Evolutionary conservation across 2,329 filamentous ascomycete genomes (phyloP).

Genomic region (Pseudogymnoascus destructans): DNA sequence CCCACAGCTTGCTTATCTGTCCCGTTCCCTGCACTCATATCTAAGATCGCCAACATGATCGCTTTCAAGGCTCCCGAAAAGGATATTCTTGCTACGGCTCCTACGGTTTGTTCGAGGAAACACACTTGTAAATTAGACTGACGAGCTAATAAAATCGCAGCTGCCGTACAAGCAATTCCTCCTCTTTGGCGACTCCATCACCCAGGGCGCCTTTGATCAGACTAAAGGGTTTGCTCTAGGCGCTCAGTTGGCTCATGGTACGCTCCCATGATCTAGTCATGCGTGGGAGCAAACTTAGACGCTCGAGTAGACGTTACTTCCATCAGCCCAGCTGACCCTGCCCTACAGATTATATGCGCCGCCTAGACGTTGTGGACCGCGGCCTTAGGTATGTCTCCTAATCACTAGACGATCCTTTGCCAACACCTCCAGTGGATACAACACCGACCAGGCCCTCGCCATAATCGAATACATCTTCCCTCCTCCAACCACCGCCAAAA

Average conservation of each 20-base stretch:
- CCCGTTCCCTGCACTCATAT: background rate
- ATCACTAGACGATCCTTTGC: background rate
- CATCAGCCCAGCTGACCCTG: background rate
- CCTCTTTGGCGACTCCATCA: conserved; percentile 82
- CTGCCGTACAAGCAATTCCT: conserved; percentile 43
- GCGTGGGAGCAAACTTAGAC: background rate
- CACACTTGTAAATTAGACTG: no score
- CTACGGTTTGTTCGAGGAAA: background rate
- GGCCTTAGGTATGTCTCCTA: conserved; percentile 48
- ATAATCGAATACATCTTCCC: conserved; percentile 61
- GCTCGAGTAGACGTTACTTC: background rate
- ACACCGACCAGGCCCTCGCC: conserved; percentile 58
- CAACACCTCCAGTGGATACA: conserved; percentile 50
- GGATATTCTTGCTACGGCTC: background rate
- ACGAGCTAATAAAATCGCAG: background rate
- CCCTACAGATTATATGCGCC: conserved; percentile 55
- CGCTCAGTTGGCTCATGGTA: conserved; percentile 49
- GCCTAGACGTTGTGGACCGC: conserved; percentile 76
- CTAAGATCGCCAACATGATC: background rate
- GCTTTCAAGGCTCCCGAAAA: background rate
- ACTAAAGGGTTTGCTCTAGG: conserved; percentile 61
- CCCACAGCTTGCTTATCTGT: no score
- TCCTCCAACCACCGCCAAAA: conserved; percentile 43
- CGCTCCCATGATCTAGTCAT: conserved; percentile 29
- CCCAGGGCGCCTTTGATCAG: conserved; percentile 52